Conservation (phyloP, 1,139 yeast species). For the Hyphopichia khmerensis region DNA sequence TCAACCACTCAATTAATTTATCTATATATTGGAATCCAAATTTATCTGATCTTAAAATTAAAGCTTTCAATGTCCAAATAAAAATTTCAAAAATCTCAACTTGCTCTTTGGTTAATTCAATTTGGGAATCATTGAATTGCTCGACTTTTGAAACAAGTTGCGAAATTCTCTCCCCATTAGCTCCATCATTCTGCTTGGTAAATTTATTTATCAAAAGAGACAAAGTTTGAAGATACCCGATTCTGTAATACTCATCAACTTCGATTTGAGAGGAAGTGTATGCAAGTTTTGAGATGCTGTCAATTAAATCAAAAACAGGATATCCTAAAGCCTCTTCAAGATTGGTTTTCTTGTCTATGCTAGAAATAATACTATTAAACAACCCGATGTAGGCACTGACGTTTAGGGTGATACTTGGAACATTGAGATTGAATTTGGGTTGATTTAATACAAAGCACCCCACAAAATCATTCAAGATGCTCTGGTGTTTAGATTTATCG, state of each 20-base stretch:
- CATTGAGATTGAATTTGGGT: conserved; percentile 10
- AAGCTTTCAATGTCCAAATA: conserved; percentile 73
- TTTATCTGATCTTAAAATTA: conserved; percentile 57
- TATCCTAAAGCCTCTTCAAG: conserved; percentile 8
- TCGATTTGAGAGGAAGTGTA: conserved; percentile 3
- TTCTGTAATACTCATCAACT: conserved; percentile 32
- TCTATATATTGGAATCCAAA: conserved; percentile 40
- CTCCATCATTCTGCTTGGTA: conserved; percentile 8
- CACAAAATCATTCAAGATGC: conserved; percentile 32
- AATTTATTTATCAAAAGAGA: conserved; percentile 58
- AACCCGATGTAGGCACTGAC: conserved; percentile 47
- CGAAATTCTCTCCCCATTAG: conserved; percentile 4
- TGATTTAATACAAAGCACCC: conserved; percentile 22
- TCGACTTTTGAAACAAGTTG: conserved; percentile 4
- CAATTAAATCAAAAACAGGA: conserved; percentile 14
- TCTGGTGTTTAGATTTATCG: conserved; percentile 38
- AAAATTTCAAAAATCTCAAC: conserved; percentile 48
- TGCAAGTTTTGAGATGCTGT: conserved; percentile 17
- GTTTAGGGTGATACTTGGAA: conserved; percentile 20
- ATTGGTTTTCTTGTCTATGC: conserved; percentile 39
- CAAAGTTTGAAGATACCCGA: conserved; percentile 60
- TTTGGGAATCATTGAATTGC: conserved; percentile 4
- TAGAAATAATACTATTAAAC: conserved; percentile 51
- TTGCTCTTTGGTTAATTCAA: conserved; percentile 4
- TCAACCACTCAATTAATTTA: conserved; percentile 40